Evolutionary conservation across 2,329 filamentous ascomycete genomes (phyloP), one percentile per base, ranked within the genome.

Genomic region (Sporothrix globosa): DNA sequence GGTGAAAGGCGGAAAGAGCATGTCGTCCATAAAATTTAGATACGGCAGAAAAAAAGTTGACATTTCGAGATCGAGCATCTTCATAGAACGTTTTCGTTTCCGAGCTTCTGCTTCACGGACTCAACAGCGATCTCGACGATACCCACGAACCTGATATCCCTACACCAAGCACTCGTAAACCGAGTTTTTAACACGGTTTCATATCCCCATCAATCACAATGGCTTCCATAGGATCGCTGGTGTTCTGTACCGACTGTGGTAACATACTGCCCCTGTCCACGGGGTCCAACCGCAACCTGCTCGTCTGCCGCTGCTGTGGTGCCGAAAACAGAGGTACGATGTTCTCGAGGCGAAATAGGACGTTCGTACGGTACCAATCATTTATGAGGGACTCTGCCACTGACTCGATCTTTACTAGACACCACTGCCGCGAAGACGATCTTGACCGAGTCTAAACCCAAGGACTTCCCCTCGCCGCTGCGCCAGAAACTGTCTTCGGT

Each of bases 201-300:
- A 14, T 50, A 27, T 17, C 48, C 17, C 34, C 14, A 39, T 13
- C 24, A 13, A 13, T 39, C 44, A 39, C 30, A 67, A 97, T 97
- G 95, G 89, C 94, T 74, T 90, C 92, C 21, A 93, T 97, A 75
- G 95, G 93, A 70, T 95, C 93, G 68, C 85, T 98, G 53, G 90
- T 97, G 48, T 98, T 98, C 81, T 98, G 95, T 83, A 92, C 87
- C 69, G 92, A 94, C 79, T 98, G 95, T 80, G 95, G 95, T 73
- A 97, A 97, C 79, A 85, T 97, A 3, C 84, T 98, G 53, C 93
- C 96, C 68, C 87, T 90, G 68, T 93, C 92, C 61, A 91, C 90
- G 73, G 92, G 92, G 72, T 90, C 89, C 71, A 85, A 88, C 75
- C 91, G 93, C 78, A 91, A 91, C 70, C 86, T 91, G 70, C 82